Evolutionary conservation across 2,329 filamentous ascomycete species (phyloP), one percentile per base, ranked within the genome.

Genomic region (Pochonia chlamydosporia): DNA sequence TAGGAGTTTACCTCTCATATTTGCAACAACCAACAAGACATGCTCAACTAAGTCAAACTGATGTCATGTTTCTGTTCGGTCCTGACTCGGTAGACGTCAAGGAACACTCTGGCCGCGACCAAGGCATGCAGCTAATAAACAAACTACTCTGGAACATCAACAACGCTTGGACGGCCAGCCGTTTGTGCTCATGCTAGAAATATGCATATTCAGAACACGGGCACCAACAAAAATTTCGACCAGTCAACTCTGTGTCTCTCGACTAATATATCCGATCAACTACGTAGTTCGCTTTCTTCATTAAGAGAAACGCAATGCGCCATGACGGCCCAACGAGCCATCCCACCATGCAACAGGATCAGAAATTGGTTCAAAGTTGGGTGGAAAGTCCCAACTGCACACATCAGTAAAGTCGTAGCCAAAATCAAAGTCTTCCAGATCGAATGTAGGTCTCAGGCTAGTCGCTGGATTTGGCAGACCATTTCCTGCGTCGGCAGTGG

Each of bases 321-420:
- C 48, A 44, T 46, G 41, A 10, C 43, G 40, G 9, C 43, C 40
- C 42, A 42, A 43, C 8, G 42, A 46, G 24, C 50, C 46, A 30
- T 52, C 48, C 52, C 48, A 49, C 51, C 49, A 53, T 3, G 47
- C 49, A 5, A 51, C 24, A 23, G 49, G 51, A 30, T 54, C 49
- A 24, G 47, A 48, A 3, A 50, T 44, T 2, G 46, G 36, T 18
- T 51, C 51, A 5, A 51, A 35, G 18, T 47, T 40, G 1, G 48
- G 24, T 2, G 47, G 40, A 5, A 49, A 43, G 25, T 51, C 49
- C 46, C 46, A 53, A 2, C 35, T 28, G 6, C 35, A 47, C 33
- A 51, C 40, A 10, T 50, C 46, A 13, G 30, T 35, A 30, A 37
- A 37, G 31, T 46, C 47, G 5, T 51, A 35, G 7, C 28, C 14